A percentile compares a stretch with the other conserved stretches of the same genome.
phyloP scores from a whole-genome alignment of 352 stramenopile genomes.

The Phytophthora hybrid region DNA sequence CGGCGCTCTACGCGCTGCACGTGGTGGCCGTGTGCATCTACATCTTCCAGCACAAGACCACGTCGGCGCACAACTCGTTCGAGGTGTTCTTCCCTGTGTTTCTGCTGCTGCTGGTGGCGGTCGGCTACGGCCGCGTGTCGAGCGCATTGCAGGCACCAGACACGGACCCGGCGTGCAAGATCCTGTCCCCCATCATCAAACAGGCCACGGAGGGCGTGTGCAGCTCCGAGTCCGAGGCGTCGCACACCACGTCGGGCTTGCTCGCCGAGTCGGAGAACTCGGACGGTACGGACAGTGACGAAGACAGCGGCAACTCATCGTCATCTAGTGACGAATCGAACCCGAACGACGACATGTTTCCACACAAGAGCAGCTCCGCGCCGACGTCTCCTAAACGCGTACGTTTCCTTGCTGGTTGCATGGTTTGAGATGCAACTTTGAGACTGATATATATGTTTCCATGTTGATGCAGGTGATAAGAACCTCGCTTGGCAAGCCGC shows the following conservation, averaged over 20 bases:
- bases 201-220: constrained; percentile 25
- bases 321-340: constrained; percentile 75
- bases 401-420: constrained; percentile 15
- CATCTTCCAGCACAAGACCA: constrained; percentile 52
- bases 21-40: constrained; percentile 56
- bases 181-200: constrained; percentile 63
- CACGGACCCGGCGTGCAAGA: constrained; percentile 60
- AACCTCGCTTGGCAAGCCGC: constrained; percentile 25
- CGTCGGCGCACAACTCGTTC: constrained; percentile 69
- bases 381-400: constrained; percentile 38
- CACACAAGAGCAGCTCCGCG: constrained; percentile 34
- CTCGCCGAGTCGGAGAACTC: constrained; percentile 83
- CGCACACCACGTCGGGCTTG: constrained; percentile 51
- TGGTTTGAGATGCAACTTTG: background rate
- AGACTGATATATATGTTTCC: constrained; percentile 18
- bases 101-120: constrained; percentile 68
- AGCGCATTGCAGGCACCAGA: constrained; percentile 74
- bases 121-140: constrained; percentile 82
- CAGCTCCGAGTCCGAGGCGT: constrained; percentile 32
- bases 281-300: constrained; percentile 78
- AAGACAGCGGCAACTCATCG: constrained; percentile 79
- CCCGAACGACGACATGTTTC: constrained; percentile 53
- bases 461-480: constrained; percentile 22
- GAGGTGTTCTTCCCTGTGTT: constrained; percentile 72
- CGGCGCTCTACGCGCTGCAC: constrained; percentile 70